A percentile compares a stretch with the other conserved stretches of the same genome.
Conservation (phyloP, 1,284 basidiomycete genomes). For the Sphaerobolus stellatus region DNA sequence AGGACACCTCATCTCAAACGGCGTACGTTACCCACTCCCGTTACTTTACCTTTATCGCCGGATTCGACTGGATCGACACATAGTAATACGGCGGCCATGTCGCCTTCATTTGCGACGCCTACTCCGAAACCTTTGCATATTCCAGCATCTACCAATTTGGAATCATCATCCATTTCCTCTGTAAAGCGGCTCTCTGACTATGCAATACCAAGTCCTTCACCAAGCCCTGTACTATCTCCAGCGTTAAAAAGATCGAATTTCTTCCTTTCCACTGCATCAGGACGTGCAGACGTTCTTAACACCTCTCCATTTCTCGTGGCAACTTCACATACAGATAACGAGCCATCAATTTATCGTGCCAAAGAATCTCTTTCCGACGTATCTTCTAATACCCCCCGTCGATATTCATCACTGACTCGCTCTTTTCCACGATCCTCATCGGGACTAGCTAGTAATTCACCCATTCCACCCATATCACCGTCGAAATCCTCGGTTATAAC, state of each 20-base stretch:
- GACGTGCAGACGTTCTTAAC: constrained; percentile 45
- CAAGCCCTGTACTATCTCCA: constrained; percentile 17
- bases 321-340: neutral
- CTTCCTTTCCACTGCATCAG: constrained; percentile 30
- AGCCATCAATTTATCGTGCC: neutral
- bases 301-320: constrained; percentile 15
- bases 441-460: constrained; percentile 36
- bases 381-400: constrained; percentile 26
- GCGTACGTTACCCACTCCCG: constrained; percentile 66
- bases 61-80: constrained; percentile 55
- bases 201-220: constrained; percentile 23
- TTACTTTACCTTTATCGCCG: constrained; percentile 69
- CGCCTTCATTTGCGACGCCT: constrained; percentile 40
- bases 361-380: constrained; percentile 27
- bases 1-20: constrained; percentile 58
- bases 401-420: constrained; percentile 18
- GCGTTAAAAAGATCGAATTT: constrained; percentile 23
- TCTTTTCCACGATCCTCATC: constrained; percentile 26
- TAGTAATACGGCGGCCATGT: neutral
- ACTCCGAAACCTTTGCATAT: constrained; percentile 59
- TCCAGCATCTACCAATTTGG: constrained; percentile 38
- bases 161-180: constrained; percentile 28
- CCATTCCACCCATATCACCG: too few relatives aligned
- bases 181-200: constrained; percentile 30
- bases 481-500: too few relatives aligned